Conservation (phyloP, 805 yeast genomes). For the Wickerhamomyces bisporus region DNA sequence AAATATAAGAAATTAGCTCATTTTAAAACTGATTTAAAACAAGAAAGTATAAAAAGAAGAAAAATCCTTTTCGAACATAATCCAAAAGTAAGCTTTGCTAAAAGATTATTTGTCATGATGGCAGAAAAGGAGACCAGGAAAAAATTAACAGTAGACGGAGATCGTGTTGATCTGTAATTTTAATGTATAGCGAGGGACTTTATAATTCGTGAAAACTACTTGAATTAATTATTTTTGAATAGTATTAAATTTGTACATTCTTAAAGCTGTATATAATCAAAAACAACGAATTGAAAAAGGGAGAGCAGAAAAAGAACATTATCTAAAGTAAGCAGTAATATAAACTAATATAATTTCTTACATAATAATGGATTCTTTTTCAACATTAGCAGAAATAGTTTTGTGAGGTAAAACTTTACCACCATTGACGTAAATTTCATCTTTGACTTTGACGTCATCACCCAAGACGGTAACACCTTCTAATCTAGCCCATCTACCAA, state of each 20-base stretch:
- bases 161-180: too few relatives aligned
- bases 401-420: conserved; percentile 99
- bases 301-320: too few relatives aligned
- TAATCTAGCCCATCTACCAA: conserved; percentile 98
- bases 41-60: conserved; percentile 11
- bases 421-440: conserved; percentile 98
- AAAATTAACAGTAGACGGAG: too few relatives aligned
- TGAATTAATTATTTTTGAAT: too few relatives aligned
- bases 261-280: too few relatives aligned
- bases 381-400: conserved; percentile 92
- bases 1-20: conserved; percentile 7
- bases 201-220: too few relatives aligned
- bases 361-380: conserved; percentile 98
- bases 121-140: conserved; percentile 5
- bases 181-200: too few relatives aligned
- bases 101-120: conserved; percentile 8
- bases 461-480: conserved; percentile 98
- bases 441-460: conserved; percentile 97
- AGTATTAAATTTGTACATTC: too few relatives aligned
- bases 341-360: too few relatives aligned
- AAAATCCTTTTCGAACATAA: conserved; percentile 4
- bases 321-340: too few relatives aligned
- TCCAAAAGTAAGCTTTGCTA: conserved; percentile 5
- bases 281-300: too few relatives aligned
- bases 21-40: conserved; percentile 8